Percentiles rank a stretch among this genome's conserved stretches.
Conservation (phyloP, 495 filamentous ascomycete species). For the Daldinia vernicosa region DNA sequence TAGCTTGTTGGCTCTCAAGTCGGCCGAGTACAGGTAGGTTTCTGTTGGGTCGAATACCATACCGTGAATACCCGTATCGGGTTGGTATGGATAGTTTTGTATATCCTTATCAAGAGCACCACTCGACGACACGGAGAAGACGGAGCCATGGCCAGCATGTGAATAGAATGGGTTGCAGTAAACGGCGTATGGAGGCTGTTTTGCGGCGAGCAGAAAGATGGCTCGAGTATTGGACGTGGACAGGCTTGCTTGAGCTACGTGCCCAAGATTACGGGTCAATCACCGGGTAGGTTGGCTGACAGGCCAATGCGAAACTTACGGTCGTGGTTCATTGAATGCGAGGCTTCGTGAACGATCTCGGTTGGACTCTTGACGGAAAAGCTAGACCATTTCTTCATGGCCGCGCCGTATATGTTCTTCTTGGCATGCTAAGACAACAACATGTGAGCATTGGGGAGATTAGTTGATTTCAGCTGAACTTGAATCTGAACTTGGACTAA, state of each 20-base stretch:
- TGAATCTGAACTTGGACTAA: not conserved
- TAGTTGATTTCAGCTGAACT: not conserved
- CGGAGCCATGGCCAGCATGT: conserved; percentile 79
- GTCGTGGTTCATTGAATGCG: conserved; percentile 70
- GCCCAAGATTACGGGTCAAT: conserved; percentile 27
- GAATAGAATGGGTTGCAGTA: conserved; percentile 91
- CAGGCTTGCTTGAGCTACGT: conserved; percentile 69
- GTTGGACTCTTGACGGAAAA: conserved; percentile 79
- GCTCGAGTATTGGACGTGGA: conserved; percentile 80
- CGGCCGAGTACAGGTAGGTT: conserved; percentile 85
- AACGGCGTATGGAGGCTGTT: conserved; percentile 77
- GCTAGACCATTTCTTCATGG: conserved; percentile 90
- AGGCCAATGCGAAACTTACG: conserved; percentile 49
- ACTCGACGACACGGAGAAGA: conserved; percentile 71
- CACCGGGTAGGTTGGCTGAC: conserved; percentile 12
- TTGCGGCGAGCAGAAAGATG: conserved; percentile 83
- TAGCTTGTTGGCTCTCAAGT: conserved; percentile 83
- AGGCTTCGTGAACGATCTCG: conserved; percentile 78
- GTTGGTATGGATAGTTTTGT: conserved; percentile 80
- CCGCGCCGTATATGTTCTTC: conserved; percentile 85
- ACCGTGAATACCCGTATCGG: conserved; percentile 82
- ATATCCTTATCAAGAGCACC: conserved; percentile 73
- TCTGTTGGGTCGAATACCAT: conserved; percentile 89
- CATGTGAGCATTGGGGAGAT: conserved; percentile 37
- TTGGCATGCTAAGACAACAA: conserved; percentile 65